A percentile compares a stretch with the other conserved stretches of the same genome.
These are phyloP conservation scores for Solanum hybrid DNA, from an alignment of 305 asterid genomes.

Conservation along the genomic window DNA sequence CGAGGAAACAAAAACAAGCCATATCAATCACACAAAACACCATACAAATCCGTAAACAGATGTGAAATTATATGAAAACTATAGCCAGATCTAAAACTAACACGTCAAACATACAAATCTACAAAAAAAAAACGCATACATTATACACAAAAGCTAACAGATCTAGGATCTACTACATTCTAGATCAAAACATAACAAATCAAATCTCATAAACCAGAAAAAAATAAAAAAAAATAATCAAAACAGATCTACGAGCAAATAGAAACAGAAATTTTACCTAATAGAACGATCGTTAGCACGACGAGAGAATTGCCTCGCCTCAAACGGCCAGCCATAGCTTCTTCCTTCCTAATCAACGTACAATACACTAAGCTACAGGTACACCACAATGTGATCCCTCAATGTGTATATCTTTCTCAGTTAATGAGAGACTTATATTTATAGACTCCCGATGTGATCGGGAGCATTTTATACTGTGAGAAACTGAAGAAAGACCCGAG, in stretches of 20 bases:
- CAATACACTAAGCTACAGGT: background rate
- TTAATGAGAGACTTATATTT: background rate
- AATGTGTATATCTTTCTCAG: background rate
- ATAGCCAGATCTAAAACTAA: background rate
- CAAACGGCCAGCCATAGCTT: constrained; percentile 17
- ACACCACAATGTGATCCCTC: background rate
- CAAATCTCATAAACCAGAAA: background rate
- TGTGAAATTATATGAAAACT: background rate
- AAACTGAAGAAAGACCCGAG: background rate
- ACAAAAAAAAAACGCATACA: background rate
- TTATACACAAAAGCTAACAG: background rate
- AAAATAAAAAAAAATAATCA: background rate
- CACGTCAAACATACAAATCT: background rate
- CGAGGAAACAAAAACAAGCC: background rate
- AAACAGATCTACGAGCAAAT: background rate
- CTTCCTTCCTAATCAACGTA: background rate
- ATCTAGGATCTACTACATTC: background rate
- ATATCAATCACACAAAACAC: background rate
- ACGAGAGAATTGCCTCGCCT: constrained; percentile 15
- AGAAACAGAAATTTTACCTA: constrained; percentile 10
- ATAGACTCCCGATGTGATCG: background rate
- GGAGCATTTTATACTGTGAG: background rate
- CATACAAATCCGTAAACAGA: background rate
- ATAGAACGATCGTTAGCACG: constrained; percentile 24
- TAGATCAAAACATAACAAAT: background rate